Evolutionary conservation across 805 yeast species (phyloP).

Genomic region (Wickerhamiella australiensis): DNA sequence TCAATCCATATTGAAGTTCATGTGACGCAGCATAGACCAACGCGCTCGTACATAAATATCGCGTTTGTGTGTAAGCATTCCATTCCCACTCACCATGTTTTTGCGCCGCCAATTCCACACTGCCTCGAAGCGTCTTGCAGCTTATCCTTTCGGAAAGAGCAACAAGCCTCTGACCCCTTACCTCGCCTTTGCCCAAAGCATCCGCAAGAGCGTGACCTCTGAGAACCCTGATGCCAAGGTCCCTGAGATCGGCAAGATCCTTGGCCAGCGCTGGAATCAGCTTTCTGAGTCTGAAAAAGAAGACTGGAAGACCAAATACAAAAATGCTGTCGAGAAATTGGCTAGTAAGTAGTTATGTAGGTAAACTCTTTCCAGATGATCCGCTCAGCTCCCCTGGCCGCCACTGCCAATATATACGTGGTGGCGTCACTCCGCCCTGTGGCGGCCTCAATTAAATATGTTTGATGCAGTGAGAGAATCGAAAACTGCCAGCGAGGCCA

Average conservation of each 20-base stretch:
- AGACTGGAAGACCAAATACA: constrained; percentile 58
- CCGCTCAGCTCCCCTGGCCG: too few species aligned
- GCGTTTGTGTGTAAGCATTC: neutral
- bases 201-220: constrained; percentile 83
- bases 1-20: constrained; percentile 56
- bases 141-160: constrained; percentile 15
- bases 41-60: neutral
- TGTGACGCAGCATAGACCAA: neutral
- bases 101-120: constrained; percentile 15
- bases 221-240: constrained; percentile 90
- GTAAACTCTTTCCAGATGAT: too few species aligned
- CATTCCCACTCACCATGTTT: neutral
- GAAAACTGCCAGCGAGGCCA: neutral
- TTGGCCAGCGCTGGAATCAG: constrained; percentile 95
- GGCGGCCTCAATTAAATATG: neutral
- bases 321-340: constrained; percentile 34
- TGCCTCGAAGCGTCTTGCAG: constrained; percentile 16
- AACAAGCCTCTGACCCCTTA: constrained; percentile 70
- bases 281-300: constrained; percentile 50
- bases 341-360: neutral
- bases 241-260: constrained; percentile 77
- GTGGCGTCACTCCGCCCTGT: too few species aligned
- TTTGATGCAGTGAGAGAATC: constrained; percentile 13
- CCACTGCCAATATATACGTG: too few species aligned
- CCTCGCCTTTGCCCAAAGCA: constrained; percentile 95